A percentile compares a stretch with the other conserved stretches of the same genome.
Conservation (phyloP, 2,329 filamentous ascomycete species). For the Orbilia quercus region DNA sequence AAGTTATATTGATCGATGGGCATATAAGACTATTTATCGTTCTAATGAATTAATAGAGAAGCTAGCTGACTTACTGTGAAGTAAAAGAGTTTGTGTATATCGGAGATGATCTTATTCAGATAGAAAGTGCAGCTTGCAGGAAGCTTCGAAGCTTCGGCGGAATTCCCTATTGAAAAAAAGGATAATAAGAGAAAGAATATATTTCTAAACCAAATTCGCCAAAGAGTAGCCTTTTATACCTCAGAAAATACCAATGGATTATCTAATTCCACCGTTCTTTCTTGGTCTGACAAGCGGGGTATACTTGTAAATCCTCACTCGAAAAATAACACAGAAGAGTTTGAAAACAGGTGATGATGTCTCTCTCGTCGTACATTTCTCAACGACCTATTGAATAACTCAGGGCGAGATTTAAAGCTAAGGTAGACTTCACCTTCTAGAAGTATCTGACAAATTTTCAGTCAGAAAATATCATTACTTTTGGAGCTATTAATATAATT, state of each 20-base stretch:
- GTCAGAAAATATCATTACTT: conserved; percentile 12
- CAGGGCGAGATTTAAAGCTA: conserved; percentile 9
- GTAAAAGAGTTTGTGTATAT: too few relatives aligned
- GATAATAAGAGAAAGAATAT: conserved; percentile 6
- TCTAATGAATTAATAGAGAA: too few relatives aligned
- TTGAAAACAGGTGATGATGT: conserved; percentile 13
- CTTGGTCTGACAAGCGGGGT: conserved; percentile 20
- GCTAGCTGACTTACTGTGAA: too few relatives aligned
- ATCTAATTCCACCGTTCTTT: conserved; percentile 19
- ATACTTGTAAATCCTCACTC: conserved; percentile 19
- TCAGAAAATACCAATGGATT: conserved; percentile 23
- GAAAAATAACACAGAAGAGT: conserved; percentile 21
- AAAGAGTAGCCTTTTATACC: conserved; percentile 31
- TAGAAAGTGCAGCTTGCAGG: too few relatives aligned
- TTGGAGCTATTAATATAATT: background rate
- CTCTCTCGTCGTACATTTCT: background rate
- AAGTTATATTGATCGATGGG: too few relatives aligned
- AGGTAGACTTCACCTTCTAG: background rate
- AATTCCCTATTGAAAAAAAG: background rate
- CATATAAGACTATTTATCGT: too few relatives aligned
- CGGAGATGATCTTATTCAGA: too few relatives aligned
- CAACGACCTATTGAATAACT: conserved; percentile 32
- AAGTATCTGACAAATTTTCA: background rate
- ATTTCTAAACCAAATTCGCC: background rate
- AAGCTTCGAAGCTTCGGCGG: background rate